Conservation (phyloP, 2,329 filamentous ascomycete genomes). For the Onygenales sp. region DNA sequence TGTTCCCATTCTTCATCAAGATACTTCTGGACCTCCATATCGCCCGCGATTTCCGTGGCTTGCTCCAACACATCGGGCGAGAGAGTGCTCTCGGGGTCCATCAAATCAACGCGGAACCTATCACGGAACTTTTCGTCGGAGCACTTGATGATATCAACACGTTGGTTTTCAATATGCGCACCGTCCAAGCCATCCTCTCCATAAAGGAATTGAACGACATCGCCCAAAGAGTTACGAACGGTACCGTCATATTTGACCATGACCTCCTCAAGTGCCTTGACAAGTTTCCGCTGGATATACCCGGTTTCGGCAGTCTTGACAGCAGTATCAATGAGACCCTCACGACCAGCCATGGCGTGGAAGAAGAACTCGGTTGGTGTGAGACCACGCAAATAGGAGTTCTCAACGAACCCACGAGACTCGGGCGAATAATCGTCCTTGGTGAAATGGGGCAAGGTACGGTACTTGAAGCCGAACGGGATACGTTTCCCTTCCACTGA, state of each 20-base stretch:
- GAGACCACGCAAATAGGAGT: conserved; percentile 91
- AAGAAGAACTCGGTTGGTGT: conserved; percentile 98
- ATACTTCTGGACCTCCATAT: conserved; percentile 75
- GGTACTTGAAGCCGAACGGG: conserved; percentile 97
- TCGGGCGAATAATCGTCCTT: conserved; percentile 99
- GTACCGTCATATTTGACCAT: conserved; percentile 97
- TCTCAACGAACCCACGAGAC: conserved; percentile 95
- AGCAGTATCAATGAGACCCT: conserved; percentile 98
- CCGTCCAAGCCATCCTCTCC: conserved; percentile 96
- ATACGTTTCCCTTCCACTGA: conserved; percentile 98
- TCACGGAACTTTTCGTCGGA: conserved; percentile 68
- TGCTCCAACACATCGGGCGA: conserved; percentile 68
- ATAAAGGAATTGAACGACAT: conserved; percentile 95
- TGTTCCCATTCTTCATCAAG: conserved; percentile 84
- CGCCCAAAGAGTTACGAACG: conserved; percentile 90
- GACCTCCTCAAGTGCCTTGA: conserved; percentile 95
- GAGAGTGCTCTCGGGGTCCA: conserved; percentile 57
- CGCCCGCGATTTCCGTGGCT: conserved; percentile 74
- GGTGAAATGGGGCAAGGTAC: conserved; percentile 92
- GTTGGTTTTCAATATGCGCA: conserved; percentile 86
- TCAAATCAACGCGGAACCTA: conserved; percentile 78
- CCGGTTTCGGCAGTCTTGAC: conserved; percentile 99
- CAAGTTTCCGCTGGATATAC: conserved; percentile 96
- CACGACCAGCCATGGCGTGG: conserved; percentile 99
- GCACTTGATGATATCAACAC: conserved; percentile 74